Percentiles rank a stretch among this genome's conserved stretches.
These are phyloP conservation scores for Ceratocystis destructans DNA, from an alignment of 2,329 filamentous ascomycete species.

Conservation along the genomic window DNA sequence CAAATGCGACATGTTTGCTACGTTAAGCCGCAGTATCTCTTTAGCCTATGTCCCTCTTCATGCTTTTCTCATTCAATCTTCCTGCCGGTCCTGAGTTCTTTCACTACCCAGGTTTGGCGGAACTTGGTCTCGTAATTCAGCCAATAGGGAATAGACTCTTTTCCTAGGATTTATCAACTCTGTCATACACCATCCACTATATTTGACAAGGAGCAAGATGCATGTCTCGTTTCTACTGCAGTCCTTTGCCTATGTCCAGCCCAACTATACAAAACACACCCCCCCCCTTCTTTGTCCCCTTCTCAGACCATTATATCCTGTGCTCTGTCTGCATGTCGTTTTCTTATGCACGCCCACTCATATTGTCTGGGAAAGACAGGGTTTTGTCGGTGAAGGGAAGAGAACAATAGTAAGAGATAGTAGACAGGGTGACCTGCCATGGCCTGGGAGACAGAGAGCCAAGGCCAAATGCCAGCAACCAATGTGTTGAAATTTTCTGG, in stretches of 20 bases:
- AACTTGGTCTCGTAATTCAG: not conserved
- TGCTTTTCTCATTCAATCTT: not conserved
- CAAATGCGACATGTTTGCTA: too few relatives aligned
- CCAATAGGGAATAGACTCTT: not conserved
- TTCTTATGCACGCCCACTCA: not conserved
- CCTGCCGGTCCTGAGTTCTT: not conserved
- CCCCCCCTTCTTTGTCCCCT: not conserved
- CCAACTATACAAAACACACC: not conserved
- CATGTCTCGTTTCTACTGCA: not conserved
- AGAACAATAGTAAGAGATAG: not conserved
- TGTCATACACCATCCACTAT: not conserved
- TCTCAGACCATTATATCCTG: not conserved
- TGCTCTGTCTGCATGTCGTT: not conserved
- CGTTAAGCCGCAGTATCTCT: too few relatives aligned
- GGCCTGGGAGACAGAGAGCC: not conserved
- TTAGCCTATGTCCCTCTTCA: not conserved
- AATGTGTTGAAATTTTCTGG: too few relatives aligned
- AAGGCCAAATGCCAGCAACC: too few relatives aligned
- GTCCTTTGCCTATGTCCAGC: not conserved
- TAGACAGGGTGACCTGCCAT: too few relatives aligned
- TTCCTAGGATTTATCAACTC: not conserved
- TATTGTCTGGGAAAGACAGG: not conserved
- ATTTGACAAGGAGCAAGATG: constrained; percentile 1
- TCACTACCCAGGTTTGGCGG: not conserved
- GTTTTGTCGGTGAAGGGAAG: not conserved